Conservation (phyloP, 2,329 filamentous ascomycete species). For the Coniochaeta sp. region DNA sequence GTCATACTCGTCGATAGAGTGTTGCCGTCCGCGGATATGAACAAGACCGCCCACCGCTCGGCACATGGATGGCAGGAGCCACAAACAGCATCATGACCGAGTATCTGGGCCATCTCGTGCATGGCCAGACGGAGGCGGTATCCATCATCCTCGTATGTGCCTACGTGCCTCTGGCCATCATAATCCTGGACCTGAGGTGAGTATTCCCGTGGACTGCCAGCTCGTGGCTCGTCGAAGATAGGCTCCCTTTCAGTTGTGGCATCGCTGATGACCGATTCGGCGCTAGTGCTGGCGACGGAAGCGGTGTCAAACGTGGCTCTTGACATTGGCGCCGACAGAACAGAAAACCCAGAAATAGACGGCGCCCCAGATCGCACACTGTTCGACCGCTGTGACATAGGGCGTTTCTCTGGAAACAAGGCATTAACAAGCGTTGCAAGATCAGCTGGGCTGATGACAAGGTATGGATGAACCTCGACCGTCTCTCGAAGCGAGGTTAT, state of each 20-base stretch:
- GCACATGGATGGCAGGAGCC: slow-evolving; percentile 71
- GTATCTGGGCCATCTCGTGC: slow-evolving; percentile 61
- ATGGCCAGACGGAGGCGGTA: slow-evolving; percentile 60
- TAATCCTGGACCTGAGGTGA: slow-evolving; percentile 44
- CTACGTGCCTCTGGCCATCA: slow-evolving; percentile 33
- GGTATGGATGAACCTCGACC: slow-evolving; percentile 70
- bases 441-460: slow-evolving; percentile 75
- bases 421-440: slow-evolving; percentile 74
- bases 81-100: slow-evolving; percentile 57
- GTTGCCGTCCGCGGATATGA: slow-evolving; percentile 67
- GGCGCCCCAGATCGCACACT: slow-evolving; percentile 60
- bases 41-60: slow-evolving; percentile 77
- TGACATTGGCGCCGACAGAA: slow-evolving; percentile 60
- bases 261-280: slow-evolving; percentile 66
- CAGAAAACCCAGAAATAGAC: slow-evolving; percentile 62
- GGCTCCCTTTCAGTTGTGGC: slow-evolving; percentile 59
- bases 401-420: slow-evolving; percentile 69
- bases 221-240: slow-evolving; percentile 48
- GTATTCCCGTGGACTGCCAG: slow-evolving; percentile 43
- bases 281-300: slow-evolving; percentile 66
- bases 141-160: slow-evolving; percentile 57
- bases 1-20: slow-evolving; percentile 64
- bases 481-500: slow-evolving; percentile 69
- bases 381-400: slow-evolving; percentile 54
- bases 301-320: slow-evolving; percentile 58